Percentiles rank a stretch among this genome's conserved stretches.
These are phyloP conservation scores for Wickerhamiella azymoides DNA, from an alignment of 805 yeast genomes.

Conservation along the genomic window DNA sequence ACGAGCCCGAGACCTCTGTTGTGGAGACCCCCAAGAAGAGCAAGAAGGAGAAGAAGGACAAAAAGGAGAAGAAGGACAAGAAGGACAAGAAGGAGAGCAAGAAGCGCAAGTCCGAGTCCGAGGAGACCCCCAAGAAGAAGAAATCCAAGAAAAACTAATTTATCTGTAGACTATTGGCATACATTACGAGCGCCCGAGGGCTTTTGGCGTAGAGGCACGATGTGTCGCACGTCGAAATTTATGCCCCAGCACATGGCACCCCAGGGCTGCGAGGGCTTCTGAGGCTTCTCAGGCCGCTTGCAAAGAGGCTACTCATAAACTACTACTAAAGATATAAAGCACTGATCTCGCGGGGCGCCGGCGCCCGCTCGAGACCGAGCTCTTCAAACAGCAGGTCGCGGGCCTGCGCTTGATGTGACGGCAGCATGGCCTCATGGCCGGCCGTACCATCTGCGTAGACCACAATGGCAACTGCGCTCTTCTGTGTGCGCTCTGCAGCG, in stretches of 20 bases:
- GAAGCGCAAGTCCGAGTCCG: constrained; percentile 28
- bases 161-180: constrained; percentile 5
- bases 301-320: no score
- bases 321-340: no score
- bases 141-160: constrained; percentile 35
- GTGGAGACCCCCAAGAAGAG: constrained; percentile 24
- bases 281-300: no score
- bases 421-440: constrained; percentile 21
- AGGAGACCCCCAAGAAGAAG: constrained; percentile 26
- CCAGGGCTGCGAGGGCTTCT: no score
- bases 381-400: not conserved
- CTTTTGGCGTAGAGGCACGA: no score
- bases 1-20: constrained; percentile 13
- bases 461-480: constrained; percentile 19
- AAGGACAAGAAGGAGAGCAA: constrained; percentile 36
- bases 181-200: not conserved
- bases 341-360: constrained; percentile 1
- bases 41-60: constrained; percentile 34
- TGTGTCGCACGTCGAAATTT: no score
- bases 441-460: constrained; percentile 24
- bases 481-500: constrained; percentile 15
- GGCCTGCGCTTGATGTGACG: not conserved
- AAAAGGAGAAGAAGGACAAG: constrained; percentile 36
- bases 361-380: not conserved
- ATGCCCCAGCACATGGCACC: no score